Conservation (phyloP, 179 eudicot species). For the Drosera spatulata region DNA sequence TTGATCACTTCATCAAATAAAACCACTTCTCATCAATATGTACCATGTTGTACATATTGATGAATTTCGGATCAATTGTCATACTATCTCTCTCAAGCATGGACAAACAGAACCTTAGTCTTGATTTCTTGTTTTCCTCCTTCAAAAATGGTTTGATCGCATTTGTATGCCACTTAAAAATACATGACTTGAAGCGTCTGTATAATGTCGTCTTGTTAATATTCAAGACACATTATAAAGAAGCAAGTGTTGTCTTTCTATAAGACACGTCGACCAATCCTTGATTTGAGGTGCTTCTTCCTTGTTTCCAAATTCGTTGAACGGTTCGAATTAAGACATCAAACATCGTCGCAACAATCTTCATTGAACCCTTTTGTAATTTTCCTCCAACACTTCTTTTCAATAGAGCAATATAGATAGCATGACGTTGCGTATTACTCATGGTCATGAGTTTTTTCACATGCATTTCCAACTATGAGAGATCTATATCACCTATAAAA, state of each 20-base stretch:
- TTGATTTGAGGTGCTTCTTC: too few relatives aligned
- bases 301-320: too few relatives aligned
- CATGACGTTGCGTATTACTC: too few relatives aligned
- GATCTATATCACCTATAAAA: too few relatives aligned
- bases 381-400: too few relatives aligned
- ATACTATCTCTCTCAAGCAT: conserved; percentile 1
- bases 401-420: too few relatives aligned
- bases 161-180: not conserved
- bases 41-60: conserved; percentile 8
- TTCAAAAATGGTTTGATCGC: conserved; percentile 5
- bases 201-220: not conserved
- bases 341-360: too few relatives aligned
- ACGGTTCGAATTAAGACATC: too few relatives aligned
- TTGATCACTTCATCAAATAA: conserved; percentile 3
- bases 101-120: conserved; percentile 9
- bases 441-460: too few relatives aligned
- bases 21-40: conserved; percentile 14
- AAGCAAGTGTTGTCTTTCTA: not conserved
- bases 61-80: conserved; percentile 1
- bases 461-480: too few relatives aligned
- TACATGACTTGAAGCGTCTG: not conserved
- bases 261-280: too few relatives aligned
- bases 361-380: too few relatives aligned
- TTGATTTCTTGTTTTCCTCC: conserved; percentile 1
- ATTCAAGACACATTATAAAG: not conserved